Percentiles rank a stretch among this genome's conserved stretches.
Evolutionary conservation across 805 yeast genomes (phyloP).

Genomic region (Wickerhamiella bombiphila): DNA sequence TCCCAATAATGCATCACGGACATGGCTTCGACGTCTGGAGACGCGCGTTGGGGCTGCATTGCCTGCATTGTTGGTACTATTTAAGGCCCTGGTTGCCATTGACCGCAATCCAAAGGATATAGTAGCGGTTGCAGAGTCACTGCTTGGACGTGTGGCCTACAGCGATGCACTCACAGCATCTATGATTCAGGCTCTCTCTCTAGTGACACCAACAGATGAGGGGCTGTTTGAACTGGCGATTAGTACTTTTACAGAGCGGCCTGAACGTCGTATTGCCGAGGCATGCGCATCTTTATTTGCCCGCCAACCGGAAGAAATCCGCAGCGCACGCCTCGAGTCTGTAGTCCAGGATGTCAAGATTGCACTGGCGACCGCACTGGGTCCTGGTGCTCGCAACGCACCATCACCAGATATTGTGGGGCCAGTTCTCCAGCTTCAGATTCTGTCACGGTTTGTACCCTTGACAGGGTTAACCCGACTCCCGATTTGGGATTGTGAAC

Average conservation of each 20-base stretch:
- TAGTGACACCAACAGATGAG: not conserved
- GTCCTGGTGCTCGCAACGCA: slow-evolving; percentile 2
- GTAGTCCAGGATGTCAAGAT: not conserved
- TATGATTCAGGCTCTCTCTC: too few species aligned
- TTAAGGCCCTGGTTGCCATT: too few species aligned
- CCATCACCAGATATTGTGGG: not conserved
- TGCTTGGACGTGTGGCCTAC: too few species aligned
- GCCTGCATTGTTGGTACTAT: too few species aligned
- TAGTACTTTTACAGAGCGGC: not conserved
- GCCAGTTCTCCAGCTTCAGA: not conserved
- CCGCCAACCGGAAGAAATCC: not conserved
- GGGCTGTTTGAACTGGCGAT: not conserved
- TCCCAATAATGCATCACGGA: too few species aligned
- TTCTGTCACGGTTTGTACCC: not conserved
- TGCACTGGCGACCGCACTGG: not conserved
- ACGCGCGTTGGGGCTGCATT: too few species aligned
- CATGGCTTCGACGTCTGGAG: too few species aligned
- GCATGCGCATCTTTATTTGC: not conserved
- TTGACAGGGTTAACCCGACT: slow-evolving; percentile 2
- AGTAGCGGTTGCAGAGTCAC: too few species aligned
- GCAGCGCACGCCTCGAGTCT: not conserved
- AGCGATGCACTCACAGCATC: too few species aligned
- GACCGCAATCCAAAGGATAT: too few species aligned
- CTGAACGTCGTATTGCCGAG: not conserved
- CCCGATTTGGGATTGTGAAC: slow-evolving; percentile 7